Conservation (phyloP, 768 basidiomycete species). For the Lentinula lateritia region DNA sequence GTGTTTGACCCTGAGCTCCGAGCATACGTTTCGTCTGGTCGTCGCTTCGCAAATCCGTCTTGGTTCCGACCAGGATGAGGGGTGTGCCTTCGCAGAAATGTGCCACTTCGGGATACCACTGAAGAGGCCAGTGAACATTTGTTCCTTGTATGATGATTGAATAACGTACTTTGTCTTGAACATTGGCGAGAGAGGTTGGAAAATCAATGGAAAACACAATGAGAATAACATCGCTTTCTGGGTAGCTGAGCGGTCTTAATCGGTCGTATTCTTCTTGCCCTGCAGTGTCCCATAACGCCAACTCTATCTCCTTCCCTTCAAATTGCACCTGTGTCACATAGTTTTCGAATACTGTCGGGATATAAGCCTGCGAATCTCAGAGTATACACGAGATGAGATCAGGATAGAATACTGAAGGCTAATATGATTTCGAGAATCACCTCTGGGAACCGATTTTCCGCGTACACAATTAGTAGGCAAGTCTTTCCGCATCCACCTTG, state of each 20-base stretch:
- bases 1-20: conserved; percentile 79
- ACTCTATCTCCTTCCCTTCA: conserved; percentile 85
- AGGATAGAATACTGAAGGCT: not conserved
- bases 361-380: conserved; percentile 61
- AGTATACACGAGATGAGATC: not conserved
- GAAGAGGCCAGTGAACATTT: not conserved
- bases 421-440: conserved; percentile 34
- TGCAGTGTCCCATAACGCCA: conserved; percentile 98
- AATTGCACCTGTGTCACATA: conserved; percentile 84
- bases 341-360: conserved; percentile 93
- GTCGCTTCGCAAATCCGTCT: conserved; percentile 86
- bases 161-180: conserved; percentile 73
- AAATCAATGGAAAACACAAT: conserved; percentile 95
- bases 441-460: conserved; percentile 94
- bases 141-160: not conserved
- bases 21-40: conserved; percentile 84
- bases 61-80: conserved; percentile 88
- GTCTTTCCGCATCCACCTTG: conserved; percentile 88
- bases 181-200: conserved; percentile 85
- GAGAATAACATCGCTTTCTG: conserved; percentile 86
- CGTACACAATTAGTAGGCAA: conserved; percentile 93
- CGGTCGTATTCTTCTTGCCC: conserved; percentile 97
- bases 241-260: conserved; percentile 79
- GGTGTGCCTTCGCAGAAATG: conserved; percentile 91
- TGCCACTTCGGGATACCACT: conserved; percentile 93